These are phyloP conservation scores for Abelmoschus esculentus DNA, from an alignment of 345 rosid genomes.

Conservation along the genomic window DNA sequence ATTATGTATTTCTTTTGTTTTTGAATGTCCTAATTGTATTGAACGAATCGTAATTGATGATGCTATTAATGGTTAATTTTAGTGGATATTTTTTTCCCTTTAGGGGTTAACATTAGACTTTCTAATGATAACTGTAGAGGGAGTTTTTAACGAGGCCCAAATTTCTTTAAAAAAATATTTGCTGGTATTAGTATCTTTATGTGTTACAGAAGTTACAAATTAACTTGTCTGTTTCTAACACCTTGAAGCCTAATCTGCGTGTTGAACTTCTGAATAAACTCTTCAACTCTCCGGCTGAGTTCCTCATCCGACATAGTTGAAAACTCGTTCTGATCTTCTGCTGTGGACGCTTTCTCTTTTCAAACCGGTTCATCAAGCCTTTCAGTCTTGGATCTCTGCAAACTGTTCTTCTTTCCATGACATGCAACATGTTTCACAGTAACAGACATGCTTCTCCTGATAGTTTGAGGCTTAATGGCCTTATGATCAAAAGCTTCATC, in stretches of 20 bases:
- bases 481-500: conserved; percentile 9
- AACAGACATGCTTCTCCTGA: conserved; percentile 34
- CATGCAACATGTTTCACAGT: conserved; percentile 18
- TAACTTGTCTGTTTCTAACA: conserved; percentile 5
- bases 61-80: too few species aligned
- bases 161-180: too few species aligned
- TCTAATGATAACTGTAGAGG: too few species aligned
- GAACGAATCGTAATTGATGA: too few species aligned
- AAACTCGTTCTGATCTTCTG: conserved; percentile 31
- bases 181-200: background rate
- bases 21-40: too few species aligned
- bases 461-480: conserved; percentile 7
- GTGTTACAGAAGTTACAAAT: too few species aligned
- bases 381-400: conserved; percentile 11
- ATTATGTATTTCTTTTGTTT: too few species aligned
- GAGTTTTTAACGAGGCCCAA: too few species aligned
- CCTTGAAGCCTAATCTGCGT: conserved; percentile 51
- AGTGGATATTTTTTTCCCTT: too few species aligned
- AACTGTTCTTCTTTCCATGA: conserved; percentile 15
- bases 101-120: too few species aligned
- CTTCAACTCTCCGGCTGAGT: conserved; percentile 62
- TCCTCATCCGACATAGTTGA: conserved; percentile 70
- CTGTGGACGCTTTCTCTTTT: background rate
- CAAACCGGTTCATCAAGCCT: background rate
- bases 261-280: conserved; percentile 56